Base-by-base conservation (phyloP, 208 protist genomes). In the Acanthamoeba castellanii region DNA sequence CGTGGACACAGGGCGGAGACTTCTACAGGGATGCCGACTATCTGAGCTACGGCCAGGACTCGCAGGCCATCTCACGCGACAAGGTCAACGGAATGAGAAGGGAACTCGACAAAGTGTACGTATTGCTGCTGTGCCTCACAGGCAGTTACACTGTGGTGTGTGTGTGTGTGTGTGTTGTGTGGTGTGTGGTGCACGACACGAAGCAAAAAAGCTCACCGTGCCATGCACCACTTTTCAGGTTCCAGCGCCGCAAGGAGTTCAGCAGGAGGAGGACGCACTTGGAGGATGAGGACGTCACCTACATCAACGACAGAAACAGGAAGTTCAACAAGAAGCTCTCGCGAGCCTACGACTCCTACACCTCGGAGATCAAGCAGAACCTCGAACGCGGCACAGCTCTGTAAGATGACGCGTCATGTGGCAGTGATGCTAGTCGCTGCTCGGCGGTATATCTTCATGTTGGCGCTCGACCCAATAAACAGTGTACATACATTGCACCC, bases 251-350 rank as follows among this genome's bases (percentile, higher is more conserved):
- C 32, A 72, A 55, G 55, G 50, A 94, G 1, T 96, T 59, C 55
- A 95, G 88, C 47, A 94, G 96, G 30, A 88, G 95, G 45, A 57
- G 96, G 42, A 42, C 64, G n/a, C 32, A 81, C n/a, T 64, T 89
- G 47, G 95, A 96, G 55, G 96, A 97, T n/a, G 95, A 70, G n/a
- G 96, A 98, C 68, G 95, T 98, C 45, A 94, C 95, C 82, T 98
- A 97, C 85, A 97, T 98, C 95, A 98, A 98, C 92, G 97, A 97
- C 57, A 25, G 94, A 6, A 98, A 98, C 93, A 95, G 87, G 66
- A 42, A 96, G 18, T 97, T 97, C 94, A 98, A 98, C 84, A 27
- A 97, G 87, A 97, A 97, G 66, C n/a, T 96, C 11, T 59, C 94
- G 30, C 52, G 85, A n/a, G 95, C 94, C 20, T 98, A 95, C 92